These are phyloP conservation scores for Platanthera guangdongensis DNA, from an alignment of 106 monocot genomes.

Conservation along the genomic window DNA sequence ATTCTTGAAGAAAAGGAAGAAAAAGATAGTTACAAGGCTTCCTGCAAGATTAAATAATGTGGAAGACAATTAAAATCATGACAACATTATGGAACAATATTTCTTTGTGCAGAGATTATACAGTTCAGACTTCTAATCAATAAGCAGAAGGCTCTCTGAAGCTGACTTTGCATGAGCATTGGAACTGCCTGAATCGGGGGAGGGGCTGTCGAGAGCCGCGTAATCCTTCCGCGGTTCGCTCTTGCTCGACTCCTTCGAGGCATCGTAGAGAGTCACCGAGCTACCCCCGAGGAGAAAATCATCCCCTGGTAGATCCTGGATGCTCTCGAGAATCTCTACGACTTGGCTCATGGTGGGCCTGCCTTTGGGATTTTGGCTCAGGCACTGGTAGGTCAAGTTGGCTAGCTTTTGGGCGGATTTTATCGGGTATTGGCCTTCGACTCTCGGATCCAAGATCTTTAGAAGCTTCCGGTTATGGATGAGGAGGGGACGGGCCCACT, in stretches of 20 bases:
- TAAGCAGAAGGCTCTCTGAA: not conserved
- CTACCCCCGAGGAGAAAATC: conserved; percentile 14
- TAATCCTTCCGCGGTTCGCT: conserved; percentile 46
- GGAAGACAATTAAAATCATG: too few relatives aligned
- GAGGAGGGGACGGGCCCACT: conserved; percentile 65
- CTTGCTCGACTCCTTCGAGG: conserved; percentile 23
- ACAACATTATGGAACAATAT: too few relatives aligned
- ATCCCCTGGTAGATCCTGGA: conserved; percentile 29
- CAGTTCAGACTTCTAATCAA: too few relatives aligned
- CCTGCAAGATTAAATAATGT: too few relatives aligned
- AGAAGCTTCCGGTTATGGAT: conserved; percentile 45
- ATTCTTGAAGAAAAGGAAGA: too few relatives aligned
- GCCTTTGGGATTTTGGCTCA: conserved; percentile 51
- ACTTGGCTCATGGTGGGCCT: conserved; percentile 57
- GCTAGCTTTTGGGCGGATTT: conserved; percentile 31
- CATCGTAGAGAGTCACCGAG: conserved; percentile 68
- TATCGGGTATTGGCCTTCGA: conserved; percentile 36
- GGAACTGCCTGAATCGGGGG: conserved; percentile 6
- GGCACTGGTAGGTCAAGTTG: conserved; percentile 54
- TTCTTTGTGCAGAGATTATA: too few relatives aligned
- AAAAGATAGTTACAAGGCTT: too few relatives aligned
- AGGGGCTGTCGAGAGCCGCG: not conserved
- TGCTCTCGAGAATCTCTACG: conserved; percentile 35
- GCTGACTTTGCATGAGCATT: conserved; percentile 2
- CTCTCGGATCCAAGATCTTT: conserved; percentile 48